Percentiles rank a stretch among this genome's conserved stretches.
phyloP scores from a whole-genome alignment of 192 early-diverging fungal species.

The Backusella liffmaniae region DNA sequence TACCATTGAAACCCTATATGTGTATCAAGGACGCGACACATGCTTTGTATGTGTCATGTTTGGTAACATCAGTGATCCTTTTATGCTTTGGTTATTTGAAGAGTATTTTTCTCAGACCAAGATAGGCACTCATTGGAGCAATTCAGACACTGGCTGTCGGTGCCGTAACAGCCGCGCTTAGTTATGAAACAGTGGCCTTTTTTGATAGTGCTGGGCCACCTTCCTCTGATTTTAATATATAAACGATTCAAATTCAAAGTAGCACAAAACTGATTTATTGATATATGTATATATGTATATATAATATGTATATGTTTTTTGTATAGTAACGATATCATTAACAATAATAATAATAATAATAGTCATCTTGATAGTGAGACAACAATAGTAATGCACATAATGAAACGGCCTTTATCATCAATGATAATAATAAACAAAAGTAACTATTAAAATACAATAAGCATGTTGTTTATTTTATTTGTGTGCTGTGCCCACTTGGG shows the following conservation, averaged over 20 bases:
- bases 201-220: background rate
- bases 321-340: too few species aligned
- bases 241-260: background rate
- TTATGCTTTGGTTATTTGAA: constrained; percentile 51
- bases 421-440: background rate
- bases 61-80: constrained; percentile 46
- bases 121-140: constrained; percentile 32
- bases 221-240: background rate
- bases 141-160: constrained; percentile 39
- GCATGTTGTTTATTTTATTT: constrained; percentile 4
- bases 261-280: background rate
- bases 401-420: too few species aligned
- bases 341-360: background rate
- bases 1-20: constrained; percentile 57
- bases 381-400: too few species aligned
- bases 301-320: too few species aligned
- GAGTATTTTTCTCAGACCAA: constrained; percentile 34
- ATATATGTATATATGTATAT: background rate
- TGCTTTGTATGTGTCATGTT: constrained; percentile 44
- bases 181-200: constrained; percentile 27
- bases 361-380: background rate
- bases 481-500: background rate
- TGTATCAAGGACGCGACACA: constrained; percentile 30
- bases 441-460: background rate
- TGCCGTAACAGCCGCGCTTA: constrained; percentile 35